These are phyloP conservation scores for Plasmodium fragile DNA, from an alignment of 169 alveolate genomes.

Conservation along the genomic window DNA sequence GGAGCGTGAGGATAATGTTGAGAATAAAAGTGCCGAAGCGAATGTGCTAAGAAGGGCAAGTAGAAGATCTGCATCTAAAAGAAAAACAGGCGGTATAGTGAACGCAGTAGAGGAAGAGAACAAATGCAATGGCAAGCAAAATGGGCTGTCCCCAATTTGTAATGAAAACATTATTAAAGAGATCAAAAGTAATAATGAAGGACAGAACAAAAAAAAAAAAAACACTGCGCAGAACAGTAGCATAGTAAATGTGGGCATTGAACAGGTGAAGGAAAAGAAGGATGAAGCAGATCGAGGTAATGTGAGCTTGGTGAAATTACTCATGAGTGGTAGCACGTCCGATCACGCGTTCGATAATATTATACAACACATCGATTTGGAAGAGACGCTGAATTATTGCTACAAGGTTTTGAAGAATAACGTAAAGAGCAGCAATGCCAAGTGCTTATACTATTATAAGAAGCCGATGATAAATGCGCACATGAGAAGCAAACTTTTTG, in stretches of 20 bases:
- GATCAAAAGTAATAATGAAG: neutral
- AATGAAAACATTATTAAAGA: neutral
- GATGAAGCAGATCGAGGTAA: neutral
- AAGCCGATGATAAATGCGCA: neutral
- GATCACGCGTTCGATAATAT: neutral
- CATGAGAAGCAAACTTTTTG: neutral
- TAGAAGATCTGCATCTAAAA: neutral
- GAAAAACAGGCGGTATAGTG: neutral
- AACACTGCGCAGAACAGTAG: neutral
- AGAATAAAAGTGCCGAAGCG: neutral
- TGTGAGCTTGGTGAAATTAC: neutral
- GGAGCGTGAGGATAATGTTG: neutral
- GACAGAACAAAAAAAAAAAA: neutral
- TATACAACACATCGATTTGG: slow-evolving; percentile 57
- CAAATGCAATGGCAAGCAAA: neutral
- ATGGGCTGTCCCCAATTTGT: neutral
- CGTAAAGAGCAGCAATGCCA: slow-evolving; percentile 5
- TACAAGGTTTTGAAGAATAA: slow-evolving; percentile 39
- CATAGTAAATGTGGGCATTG: neutral
- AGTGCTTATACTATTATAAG: slow-evolving; percentile 48
- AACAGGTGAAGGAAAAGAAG: neutral
- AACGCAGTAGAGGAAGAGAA: neutral
- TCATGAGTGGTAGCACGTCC: neutral
- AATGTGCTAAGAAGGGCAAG: neutral
- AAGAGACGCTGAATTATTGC: slow-evolving; percentile 65